These are phyloP conservation scores for Haplosporangium gracile DNA, from an alignment of 192 early-diverging fungal species.

Conservation along the genomic window DNA sequence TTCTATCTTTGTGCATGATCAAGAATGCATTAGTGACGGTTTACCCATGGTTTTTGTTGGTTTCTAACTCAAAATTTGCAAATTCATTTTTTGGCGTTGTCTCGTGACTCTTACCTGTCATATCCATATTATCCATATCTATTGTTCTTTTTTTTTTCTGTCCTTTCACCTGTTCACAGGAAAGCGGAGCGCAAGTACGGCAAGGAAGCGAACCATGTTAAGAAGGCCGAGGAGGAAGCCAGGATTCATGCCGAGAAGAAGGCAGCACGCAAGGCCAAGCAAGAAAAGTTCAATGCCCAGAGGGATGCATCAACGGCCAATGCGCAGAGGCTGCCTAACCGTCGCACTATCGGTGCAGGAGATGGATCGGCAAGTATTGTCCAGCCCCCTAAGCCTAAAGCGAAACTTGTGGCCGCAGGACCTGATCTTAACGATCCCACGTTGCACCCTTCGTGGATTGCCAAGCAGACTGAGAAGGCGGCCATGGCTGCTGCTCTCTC, in stretches of 20 bases:
- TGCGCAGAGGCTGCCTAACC: slow-evolving; percentile 32
- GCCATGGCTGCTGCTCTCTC: slow-evolving; percentile 53
- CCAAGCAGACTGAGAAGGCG: slow-evolving; percentile 55
- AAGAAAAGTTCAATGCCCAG: slow-evolving; percentile 35
- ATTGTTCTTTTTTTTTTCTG: neutral
- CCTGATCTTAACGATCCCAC: slow-evolving; percentile 48
- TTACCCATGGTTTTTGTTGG: too few species aligned
- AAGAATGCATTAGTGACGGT: neutral
- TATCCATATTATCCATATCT: neutral
- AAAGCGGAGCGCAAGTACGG: slow-evolving; percentile 64
- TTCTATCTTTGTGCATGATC: neutral
- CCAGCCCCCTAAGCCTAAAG: slow-evolving; percentile 10
- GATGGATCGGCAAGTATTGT: slow-evolving; percentile 36
- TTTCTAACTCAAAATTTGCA: neutral
- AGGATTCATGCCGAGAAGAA: slow-evolving; percentile 42
- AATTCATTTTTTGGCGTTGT: neutral
- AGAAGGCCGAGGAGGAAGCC: slow-evolving; percentile 60
- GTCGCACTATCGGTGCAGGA: slow-evolving; percentile 39
- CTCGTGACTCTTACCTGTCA: neutral
- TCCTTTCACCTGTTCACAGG: slow-evolving; percentile 10
- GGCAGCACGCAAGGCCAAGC: slow-evolving; percentile 35
- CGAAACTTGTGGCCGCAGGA: slow-evolving; percentile 9
- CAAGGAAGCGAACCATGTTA: slow-evolving; percentile 70
- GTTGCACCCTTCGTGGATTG: slow-evolving; percentile 53
- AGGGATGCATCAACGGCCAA: slow-evolving; percentile 44